Evolutionary conservation across 805 yeast species (phyloP).

Genomic region (Saitoella complicata): DNA sequence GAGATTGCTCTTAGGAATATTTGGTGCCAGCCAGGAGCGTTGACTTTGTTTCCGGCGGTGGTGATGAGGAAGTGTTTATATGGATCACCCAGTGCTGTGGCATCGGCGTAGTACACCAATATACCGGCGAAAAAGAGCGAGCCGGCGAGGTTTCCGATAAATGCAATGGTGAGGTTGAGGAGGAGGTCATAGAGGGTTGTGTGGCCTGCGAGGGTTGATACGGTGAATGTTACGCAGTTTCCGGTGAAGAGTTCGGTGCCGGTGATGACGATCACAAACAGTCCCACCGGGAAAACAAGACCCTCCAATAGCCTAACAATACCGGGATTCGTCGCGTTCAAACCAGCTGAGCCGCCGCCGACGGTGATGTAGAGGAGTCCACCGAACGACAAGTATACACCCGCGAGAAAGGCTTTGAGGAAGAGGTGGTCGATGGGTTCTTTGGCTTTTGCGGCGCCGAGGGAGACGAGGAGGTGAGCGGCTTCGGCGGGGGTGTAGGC

Average conservation of each 20-base stretch:
- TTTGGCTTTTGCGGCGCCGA: constrained; percentile 10
- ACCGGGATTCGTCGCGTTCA: constrained; percentile 9
- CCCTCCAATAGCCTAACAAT: constrained; percentile 10
- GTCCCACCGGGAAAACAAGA: constrained; percentile 13
- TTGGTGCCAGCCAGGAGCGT: constrained; percentile 4
- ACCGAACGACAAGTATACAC: constrained; percentile 12
- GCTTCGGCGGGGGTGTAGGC: constrained; percentile 7
- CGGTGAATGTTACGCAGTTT: constrained; percentile 8
- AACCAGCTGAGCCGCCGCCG: constrained; percentile 11
- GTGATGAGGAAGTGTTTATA: constrained; percentile 9
- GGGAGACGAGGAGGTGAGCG: constrained; percentile 7
- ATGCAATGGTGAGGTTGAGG: not conserved
- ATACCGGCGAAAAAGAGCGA: constrained; percentile 10
- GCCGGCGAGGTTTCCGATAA: constrained; percentile 11
- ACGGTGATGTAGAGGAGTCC: constrained; percentile 12
- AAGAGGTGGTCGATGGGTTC: constrained; percentile 10
- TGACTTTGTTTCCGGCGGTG: constrained; percentile 9
- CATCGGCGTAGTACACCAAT: constrained; percentile 8
- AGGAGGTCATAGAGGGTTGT: constrained; percentile 4
- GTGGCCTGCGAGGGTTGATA: constrained; percentile 5
- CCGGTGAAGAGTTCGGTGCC: constrained; percentile 14
- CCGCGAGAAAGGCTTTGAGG: constrained; percentile 11
- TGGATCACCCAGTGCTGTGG: constrained; percentile 8
- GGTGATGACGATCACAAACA: constrained; percentile 10
- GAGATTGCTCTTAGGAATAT: constrained; percentile 27